Percentiles rank a stretch among this genome's conserved stretches.
Conservation (phyloP, 2,329 filamentous ascomycete genomes). For the Cordyceps militaris region DNA sequence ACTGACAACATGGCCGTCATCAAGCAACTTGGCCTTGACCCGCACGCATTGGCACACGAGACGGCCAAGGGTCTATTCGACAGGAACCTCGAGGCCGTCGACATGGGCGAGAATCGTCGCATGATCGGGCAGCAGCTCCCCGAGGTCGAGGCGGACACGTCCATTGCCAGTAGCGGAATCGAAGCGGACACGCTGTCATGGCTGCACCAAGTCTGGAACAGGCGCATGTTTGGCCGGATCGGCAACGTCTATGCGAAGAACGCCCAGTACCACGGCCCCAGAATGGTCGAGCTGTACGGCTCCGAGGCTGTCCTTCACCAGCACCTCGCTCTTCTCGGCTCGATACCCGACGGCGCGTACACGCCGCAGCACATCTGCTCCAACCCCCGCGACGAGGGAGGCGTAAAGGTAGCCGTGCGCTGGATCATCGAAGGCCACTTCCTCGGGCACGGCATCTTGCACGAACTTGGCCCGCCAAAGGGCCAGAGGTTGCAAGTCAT, state of each 20-base stretch:
- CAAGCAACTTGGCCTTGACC: conserved; percentile 3
- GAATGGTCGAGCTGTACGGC: conserved; percentile 9
- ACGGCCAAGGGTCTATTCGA: conserved; percentile 1
- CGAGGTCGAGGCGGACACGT: not conserved
- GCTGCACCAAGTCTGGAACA: conserved; percentile 1
- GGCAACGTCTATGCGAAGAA: conserved; percentile 1
- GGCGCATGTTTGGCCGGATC: conserved; percentile 8
- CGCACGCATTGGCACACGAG: not conserved
- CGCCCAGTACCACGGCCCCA: conserved; percentile 7
- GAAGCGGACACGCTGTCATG: conserved; percentile 7
- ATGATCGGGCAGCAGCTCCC: not conserved
- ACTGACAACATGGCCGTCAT: conserved; percentile 7
- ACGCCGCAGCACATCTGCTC: conserved; percentile 7
- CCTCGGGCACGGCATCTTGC: not conserved
- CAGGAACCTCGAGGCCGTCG: not conserved
- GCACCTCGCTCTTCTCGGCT: conserved; percentile 9
- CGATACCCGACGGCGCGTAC: conserved; percentile 1
- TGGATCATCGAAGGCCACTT: conserved; percentile 8
- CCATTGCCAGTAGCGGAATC: not conserved
- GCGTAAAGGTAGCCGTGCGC: conserved; percentile 5
- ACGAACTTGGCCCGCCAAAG: not conserved
- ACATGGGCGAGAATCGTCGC: conserved; percentile 8
- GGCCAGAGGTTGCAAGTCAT: conserved; percentile 10
- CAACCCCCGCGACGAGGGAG: not conserved
- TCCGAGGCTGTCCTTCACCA: not conserved